A percentile compares a stretch with the other conserved stretches of the same genome.
Conservation (phyloP, 805 yeast species). For the Vanderwaltozyma yarrowii region DNA sequence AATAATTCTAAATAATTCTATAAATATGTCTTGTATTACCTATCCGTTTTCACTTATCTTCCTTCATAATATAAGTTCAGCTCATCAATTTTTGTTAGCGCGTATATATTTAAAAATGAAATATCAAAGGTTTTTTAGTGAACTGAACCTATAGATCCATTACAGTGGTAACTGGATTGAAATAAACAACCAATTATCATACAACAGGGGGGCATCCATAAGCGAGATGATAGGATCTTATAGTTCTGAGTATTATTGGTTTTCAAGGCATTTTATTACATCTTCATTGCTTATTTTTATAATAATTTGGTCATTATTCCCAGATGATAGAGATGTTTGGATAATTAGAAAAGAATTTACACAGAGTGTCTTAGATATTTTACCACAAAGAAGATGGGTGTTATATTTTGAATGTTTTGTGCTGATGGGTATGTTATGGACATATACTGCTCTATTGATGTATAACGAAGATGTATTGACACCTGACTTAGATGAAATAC, state of each 20-base stretch:
- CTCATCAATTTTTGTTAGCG: no score
- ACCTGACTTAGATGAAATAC: slow-evolving; percentile 42
- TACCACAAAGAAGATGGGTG: slow-evolving; percentile 94
- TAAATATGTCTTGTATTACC: no score
- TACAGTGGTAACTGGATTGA: no score
- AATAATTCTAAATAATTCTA: no score
- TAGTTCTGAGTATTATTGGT: slow-evolving; percentile 67
- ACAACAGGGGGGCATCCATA: no score
- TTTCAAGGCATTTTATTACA: slow-evolving; percentile 66
- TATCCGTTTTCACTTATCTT: no score
- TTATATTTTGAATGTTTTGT: slow-evolving; percentile 63
- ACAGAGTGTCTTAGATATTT: slow-evolving; percentile 44
- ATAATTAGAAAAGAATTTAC: slow-evolving; percentile 25
- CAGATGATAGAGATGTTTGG: slow-evolving; percentile 24
- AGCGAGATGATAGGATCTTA: neutral
- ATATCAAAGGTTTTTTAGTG: no score
- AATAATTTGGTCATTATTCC: slow-evolving; percentile 67
- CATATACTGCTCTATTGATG: slow-evolving; percentile 57
- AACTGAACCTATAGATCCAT: no score
- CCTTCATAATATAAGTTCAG: no score
- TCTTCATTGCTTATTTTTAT: slow-evolving; percentile 46
- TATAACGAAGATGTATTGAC: slow-evolving; percentile 75
- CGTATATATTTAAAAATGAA: no score
- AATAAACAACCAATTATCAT: no score
- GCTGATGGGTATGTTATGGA: slow-evolving; percentile 60